phyloP scores from a whole-genome alignment of 2,329 filamentous ascomycete species.

The Catunica adiposa region DNA sequence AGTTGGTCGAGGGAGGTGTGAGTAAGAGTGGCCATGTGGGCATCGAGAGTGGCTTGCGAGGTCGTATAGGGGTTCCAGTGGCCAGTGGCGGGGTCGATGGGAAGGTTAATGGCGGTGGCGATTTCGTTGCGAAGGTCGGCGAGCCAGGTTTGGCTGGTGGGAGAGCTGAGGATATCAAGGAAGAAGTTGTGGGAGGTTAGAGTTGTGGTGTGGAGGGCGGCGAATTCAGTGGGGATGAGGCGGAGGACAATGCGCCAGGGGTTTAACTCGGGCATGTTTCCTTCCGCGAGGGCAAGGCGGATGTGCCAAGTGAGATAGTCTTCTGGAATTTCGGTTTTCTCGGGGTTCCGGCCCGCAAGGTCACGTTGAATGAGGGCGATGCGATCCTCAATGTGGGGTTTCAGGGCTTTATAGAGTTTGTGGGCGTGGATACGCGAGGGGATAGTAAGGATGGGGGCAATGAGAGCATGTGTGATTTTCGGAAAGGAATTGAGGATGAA shows the following conservation, averaged over 20 bases:
- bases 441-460: slow-evolving; percentile 29
- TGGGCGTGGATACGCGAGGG: slow-evolving; percentile 32
- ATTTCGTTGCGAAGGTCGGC: slow-evolving; percentile 30
- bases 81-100: background rate
- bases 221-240: slow-evolving; percentile 40
- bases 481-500: slow-evolving; percentile 32
- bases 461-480: slow-evolving; percentile 30
- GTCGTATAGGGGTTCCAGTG: background rate
- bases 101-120: slow-evolving; percentile 18
- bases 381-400: slow-evolving; percentile 34
- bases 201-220: slow-evolving; percentile 41
- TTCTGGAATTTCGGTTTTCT: slow-evolving; percentile 25
- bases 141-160: slow-evolving; percentile 22
- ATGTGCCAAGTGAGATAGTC: slow-evolving; percentile 44
- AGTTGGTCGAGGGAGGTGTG: slow-evolving; percentile 29
- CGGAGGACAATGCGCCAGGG: slow-evolving; percentile 32
- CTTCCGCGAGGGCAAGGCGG: slow-evolving; percentile 31
- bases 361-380: slow-evolving; percentile 18
- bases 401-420: slow-evolving; percentile 24
- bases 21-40: slow-evolving; percentile 25
- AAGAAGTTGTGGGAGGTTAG: slow-evolving; percentile 32
- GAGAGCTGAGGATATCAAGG: slow-evolving; percentile 29
- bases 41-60: background rate
- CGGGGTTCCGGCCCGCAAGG: background rate
- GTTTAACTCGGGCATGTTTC: slow-evolving; percentile 26